phyloP scores from a whole-genome alignment of 202 grass and related monocot genomes.

The Setaria italica region DNA sequence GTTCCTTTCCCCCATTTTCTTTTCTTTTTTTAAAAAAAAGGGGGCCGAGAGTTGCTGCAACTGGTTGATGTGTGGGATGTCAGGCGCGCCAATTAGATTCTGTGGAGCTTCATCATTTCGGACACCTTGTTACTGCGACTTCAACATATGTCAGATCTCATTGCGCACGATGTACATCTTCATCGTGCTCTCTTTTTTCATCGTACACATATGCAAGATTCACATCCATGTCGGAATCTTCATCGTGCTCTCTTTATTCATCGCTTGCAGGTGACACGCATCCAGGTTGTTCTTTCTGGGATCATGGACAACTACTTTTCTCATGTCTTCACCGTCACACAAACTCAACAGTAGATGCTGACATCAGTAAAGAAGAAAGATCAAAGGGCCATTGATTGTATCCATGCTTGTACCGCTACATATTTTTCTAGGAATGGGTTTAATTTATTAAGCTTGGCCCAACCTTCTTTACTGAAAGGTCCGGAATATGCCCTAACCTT shows the following conservation, averaged over 20 bases:
- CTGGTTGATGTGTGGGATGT: not conserved
- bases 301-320: slow-evolving; percentile 41
- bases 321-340: slow-evolving; percentile 46
- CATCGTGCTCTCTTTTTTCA: not conserved
- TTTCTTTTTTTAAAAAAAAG: too few relatives aligned
- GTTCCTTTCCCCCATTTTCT: too few relatives aligned
- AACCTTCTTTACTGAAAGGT: slow-evolving; percentile 44
- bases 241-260: not conserved
- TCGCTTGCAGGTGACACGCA: slow-evolving; percentile 20
- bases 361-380: slow-evolving; percentile 35
- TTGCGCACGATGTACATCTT: not conserved
- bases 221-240: not conserved
- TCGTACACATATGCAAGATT: not conserved
- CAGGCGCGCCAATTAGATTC: not conserved
- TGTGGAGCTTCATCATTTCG: not conserved
- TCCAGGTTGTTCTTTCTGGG: slow-evolving; percentile 28
- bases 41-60: not conserved
- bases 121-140: not conserved
- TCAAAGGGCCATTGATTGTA: slow-evolving; percentile 41
- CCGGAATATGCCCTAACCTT: slow-evolving; percentile 1
- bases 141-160: not conserved
- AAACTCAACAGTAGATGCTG: not conserved
- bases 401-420: slow-evolving; percentile 11
- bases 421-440: not conserved
- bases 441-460: slow-evolving; percentile 17